Evolutionary conservation across 2,329 filamentous ascomycete species (phyloP), one percentile per base, ranked within the genome.

Genomic region (Endoconidiophora polonica): DNA sequence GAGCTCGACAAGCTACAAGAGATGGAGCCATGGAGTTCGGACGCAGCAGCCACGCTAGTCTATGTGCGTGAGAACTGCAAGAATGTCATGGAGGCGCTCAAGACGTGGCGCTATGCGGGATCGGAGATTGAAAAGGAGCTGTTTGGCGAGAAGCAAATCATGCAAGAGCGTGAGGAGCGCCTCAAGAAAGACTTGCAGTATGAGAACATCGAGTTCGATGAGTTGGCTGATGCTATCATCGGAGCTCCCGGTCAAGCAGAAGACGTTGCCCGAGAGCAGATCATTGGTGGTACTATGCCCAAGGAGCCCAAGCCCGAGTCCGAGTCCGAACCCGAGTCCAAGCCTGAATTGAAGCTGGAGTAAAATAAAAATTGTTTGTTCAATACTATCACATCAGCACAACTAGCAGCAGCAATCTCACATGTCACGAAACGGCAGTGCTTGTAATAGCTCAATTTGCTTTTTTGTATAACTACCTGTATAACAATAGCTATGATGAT

Each of bases 1-100:
- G 66, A 71, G 49, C 76, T 72, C 61, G 61, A 71, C 40, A 66
- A 72, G 48, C 61, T 74, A 39, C 67, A 71, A 50, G 64, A 65
- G 55, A 61, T 68, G 57, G 63, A 66, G 16, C 65, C 67, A 1
- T 77, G 71, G 72, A 74, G 71, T 2, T 57, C 56, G 2, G 63
- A 67, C 2, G 64, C 70, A 5, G 66, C 67, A n/a, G 60, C 58
- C 12, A 60, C 52, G 37, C 41, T 54, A 16, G 44, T 29, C 10
- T 44, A 50, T 20, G 20, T 53, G n/a, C 47, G 51, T n/a, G 44
- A 63, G 38, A 66, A 65, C 39, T 59, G 60, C 43, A 62, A 66
- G 29, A 65, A 60, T 26, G 52, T 59, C 43, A 54, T 66, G 14
- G 54, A 57, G 22, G 58, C 65, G 3, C 59, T 63, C 44, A 58